A percentile compares a stretch with the other conserved stretches of the same genome.
Evolutionary conservation across 2,329 filamentous ascomycete species (phyloP).

Genomic region (Aspergillus intermedius): DNA sequence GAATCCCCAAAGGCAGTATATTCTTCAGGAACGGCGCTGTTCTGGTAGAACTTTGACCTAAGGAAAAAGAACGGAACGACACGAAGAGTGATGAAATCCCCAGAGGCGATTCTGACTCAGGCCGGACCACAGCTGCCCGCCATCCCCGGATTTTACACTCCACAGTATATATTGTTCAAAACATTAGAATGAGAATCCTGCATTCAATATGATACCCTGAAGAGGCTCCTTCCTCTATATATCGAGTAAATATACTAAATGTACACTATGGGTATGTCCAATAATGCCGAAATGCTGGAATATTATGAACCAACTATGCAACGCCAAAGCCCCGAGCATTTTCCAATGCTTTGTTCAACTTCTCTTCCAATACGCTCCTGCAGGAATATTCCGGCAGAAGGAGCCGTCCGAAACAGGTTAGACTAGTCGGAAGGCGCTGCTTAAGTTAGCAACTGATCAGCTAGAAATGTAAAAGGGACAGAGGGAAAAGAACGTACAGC

Average conservation of each 20-base stretch:
- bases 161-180: no score
- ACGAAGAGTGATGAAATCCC: constrained; percentile 11
- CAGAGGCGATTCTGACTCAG: constrained; percentile 7
- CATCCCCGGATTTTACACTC: no score
- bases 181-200: no score
- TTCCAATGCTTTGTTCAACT: constrained; percentile 77
- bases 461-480: not conserved
- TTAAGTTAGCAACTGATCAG: constrained; percentile 8
- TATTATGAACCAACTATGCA: constrained; percentile 42
- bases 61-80: constrained; percentile 7
- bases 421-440: constrained; percentile 67
- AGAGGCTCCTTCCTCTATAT: no score
- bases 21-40: not conserved
- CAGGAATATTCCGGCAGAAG: constrained; percentile 75
- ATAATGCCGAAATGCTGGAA: not conserved
- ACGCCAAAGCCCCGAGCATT: constrained; percentile 87
- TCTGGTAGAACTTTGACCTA: not conserved
- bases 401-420: constrained; percentile 88
- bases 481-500: constrained; percentile 27
- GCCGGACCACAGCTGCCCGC: constrained; percentile 8
- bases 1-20: not conserved
- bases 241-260: not conserved
- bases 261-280: not conserved
- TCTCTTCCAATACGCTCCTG: constrained; percentile 62
- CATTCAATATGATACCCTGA: no score